Conservation (phyloP, 345 rosid species). For the Brassica juncea region DNA sequence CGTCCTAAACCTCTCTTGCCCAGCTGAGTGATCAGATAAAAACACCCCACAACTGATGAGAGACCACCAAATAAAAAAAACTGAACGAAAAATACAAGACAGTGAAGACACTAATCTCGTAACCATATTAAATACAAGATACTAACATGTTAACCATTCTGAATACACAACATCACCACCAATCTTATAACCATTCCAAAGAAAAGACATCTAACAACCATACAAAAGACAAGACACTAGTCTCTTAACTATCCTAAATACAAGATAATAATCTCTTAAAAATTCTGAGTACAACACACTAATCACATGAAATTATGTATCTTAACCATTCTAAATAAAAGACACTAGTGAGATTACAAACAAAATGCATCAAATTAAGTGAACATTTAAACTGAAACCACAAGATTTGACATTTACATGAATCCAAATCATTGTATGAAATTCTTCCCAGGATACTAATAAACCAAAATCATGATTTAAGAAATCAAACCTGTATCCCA, state of each 20-base stretch:
- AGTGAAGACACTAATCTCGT: not conserved
- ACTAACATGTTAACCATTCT: not conserved
- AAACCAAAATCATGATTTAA: not conserved
- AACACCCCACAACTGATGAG: conserved; percentile 3
- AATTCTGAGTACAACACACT: not conserved
- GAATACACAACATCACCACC: not conserved
- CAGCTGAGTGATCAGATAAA: conserved; percentile 60
- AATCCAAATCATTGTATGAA: not conserved
- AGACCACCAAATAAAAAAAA: not conserved
- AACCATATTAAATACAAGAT: not conserved
- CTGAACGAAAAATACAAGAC: not conserved
- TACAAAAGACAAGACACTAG: not conserved
- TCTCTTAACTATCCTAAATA: not conserved
- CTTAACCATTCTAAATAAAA: not conserved
- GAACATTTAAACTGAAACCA: not conserved
- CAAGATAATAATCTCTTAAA: not conserved
- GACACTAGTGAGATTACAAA: not conserved
- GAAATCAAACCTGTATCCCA: conserved; percentile 83
- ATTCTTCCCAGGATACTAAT: not conserved
- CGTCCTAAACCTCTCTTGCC: conserved; percentile 96
- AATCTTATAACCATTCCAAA: not conserved
- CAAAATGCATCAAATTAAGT: not conserved
- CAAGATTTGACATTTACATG: not conserved
- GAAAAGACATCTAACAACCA: not conserved
- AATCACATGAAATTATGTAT: not conserved